These are phyloP conservation scores for Zarea fungicola DNA, from an alignment of 2,329 filamentous ascomycete species.

Conservation along the genomic window DNA sequence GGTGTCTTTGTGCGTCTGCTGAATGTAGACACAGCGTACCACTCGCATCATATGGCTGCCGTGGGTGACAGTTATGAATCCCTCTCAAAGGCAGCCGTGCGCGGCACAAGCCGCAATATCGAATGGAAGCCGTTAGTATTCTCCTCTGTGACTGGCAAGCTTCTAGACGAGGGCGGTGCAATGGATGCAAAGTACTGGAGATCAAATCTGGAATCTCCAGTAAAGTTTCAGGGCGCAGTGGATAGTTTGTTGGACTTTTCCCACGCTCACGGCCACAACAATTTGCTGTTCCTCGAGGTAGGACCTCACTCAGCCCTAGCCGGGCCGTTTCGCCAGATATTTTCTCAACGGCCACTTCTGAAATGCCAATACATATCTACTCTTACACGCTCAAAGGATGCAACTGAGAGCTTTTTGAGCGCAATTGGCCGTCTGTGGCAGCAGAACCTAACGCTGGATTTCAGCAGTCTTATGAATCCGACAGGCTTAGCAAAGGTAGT, in stretches of 20 bases:
- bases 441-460: slow-evolving; percentile 18
- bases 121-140: slow-evolving; percentile 17
- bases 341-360: slow-evolving; percentile 2
- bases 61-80: slow-evolving; percentile 21
- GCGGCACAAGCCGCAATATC: slow-evolving; percentile 4
- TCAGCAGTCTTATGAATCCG: slow-evolving; percentile 6
- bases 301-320: slow-evolving; percentile 22
- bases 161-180: slow-evolving; percentile 1
- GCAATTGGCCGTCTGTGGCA: slow-evolving; percentile 24
- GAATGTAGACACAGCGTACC: slow-evolving; percentile 37
- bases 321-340: slow-evolving; percentile 22
- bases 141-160: slow-evolving; percentile 26
- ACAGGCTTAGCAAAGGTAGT: slow-evolving; percentile 9
- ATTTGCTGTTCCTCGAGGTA: slow-evolving; percentile 18
- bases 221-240: slow-evolving; percentile 21
- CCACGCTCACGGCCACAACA: no score
- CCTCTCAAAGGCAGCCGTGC: neutral
- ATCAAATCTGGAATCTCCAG: slow-evolving; percentile 26
- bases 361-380: slow-evolving; percentile 16
- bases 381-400: slow-evolving; percentile 17
- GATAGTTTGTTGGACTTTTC: neutral
- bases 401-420: slow-evolving; percentile 9
- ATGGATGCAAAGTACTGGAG: slow-evolving; percentile 24
- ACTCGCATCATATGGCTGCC: slow-evolving; percentile 33
- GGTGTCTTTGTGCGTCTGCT: slow-evolving; percentile 28